phyloP scores from a whole-genome alignment of 2,329 filamentous ascomycete genomes.

The Monosporascus sp. region DNA sequence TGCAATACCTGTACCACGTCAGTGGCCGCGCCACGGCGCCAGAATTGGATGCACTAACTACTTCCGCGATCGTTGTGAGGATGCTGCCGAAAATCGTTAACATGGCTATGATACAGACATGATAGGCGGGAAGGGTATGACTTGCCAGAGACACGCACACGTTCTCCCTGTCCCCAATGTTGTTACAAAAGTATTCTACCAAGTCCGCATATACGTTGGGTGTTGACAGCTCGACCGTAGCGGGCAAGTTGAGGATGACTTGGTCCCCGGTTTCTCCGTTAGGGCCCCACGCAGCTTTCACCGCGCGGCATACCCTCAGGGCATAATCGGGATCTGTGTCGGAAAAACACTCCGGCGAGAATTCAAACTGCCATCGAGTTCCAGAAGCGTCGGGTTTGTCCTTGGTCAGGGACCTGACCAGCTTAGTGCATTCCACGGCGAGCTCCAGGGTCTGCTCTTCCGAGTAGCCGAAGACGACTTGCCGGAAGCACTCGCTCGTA shows the following conservation, averaged over 20 bases:
- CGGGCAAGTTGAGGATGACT: conserved; percentile 3
- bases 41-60: no score
- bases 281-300: conserved; percentile 3
- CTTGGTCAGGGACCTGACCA: conserved; percentile 5
- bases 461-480: conserved; percentile 6
- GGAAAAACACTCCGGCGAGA: conserved; percentile 4
- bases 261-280: background rate
- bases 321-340: conserved; percentile 4
- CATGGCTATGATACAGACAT: background rate
- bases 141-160: background rate
- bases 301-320: background rate
- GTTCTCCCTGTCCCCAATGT: background rate
- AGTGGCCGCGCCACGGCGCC: no score
- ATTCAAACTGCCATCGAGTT: conserved; percentile 3
- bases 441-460: conserved; percentile 1
- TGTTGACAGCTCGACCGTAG: conserved; percentile 9
- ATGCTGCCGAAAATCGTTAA: background rate
- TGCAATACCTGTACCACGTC: conserved; percentile 43
- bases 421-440: background rate
- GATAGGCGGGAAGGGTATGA: background rate
- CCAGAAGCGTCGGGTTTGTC: conserved; percentile 1
- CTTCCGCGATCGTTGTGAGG: no score
- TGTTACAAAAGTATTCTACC: conserved; percentile 51
- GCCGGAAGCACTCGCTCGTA: conserved; percentile 3
- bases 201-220: conserved; percentile 14